Conservation (phyloP, 257 asterid species). For the Eustoma russellianum region DNA sequence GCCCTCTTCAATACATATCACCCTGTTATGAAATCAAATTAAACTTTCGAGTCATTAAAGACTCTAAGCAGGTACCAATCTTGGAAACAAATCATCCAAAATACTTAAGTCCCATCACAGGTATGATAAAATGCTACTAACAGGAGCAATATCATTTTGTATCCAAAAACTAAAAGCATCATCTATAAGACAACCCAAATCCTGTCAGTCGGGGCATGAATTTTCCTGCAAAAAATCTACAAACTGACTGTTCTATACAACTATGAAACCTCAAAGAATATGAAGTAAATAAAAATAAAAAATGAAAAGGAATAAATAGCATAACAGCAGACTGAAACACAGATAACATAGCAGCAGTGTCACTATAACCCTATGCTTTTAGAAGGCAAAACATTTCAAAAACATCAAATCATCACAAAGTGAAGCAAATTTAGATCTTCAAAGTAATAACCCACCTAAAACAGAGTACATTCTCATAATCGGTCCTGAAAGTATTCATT, state of each 20-base stretch:
- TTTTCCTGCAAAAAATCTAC: no score
- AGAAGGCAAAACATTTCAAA: neutral
- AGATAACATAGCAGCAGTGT: neutral
- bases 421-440: conserved; percentile 32
- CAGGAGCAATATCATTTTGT: neutral
- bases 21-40: neutral
- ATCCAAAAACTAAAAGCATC: neutral
- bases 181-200: neutral
- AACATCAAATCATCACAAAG: neutral
- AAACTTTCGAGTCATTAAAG: neutral
- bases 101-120: neutral
- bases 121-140: neutral
- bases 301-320: neutral
- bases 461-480: conserved; percentile 8
- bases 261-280: neutral
- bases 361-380: neutral
- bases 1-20: neutral
- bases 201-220: neutral
- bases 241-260: no score
- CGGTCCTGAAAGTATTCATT: conserved; percentile 9
- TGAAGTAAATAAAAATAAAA: neutral
- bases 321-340: neutral
- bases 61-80: neutral
- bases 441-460: conserved; percentile 5
- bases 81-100: neutral